phyloP scores from a whole-genome alignment of 2,329 filamentous ascomycete species.

The Didymella pinodella region DNA sequence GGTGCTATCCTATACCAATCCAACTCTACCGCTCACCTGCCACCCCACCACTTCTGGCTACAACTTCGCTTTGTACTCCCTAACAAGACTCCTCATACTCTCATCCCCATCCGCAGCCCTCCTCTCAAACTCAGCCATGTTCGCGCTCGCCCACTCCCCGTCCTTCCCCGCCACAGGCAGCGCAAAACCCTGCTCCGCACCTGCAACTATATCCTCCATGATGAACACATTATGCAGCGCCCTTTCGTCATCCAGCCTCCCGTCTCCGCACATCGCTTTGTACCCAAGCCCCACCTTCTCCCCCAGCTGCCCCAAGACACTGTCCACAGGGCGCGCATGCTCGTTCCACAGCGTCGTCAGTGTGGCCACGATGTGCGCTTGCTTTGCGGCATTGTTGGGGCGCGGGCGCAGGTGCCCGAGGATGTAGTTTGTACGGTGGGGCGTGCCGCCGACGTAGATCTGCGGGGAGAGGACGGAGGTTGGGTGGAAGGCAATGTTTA shows the following conservation, averaged over 20 bases:
- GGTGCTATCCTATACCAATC: constrained; percentile 10
- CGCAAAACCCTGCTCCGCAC: constrained; percentile 38
- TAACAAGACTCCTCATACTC: constrained; percentile 30
- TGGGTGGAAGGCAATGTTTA: constrained; percentile 53
- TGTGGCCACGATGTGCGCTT: constrained; percentile 20
- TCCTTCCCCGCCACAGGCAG: constrained; percentile 36
- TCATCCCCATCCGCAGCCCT: constrained; percentile 33
- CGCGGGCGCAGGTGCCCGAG: constrained; percentile 34
- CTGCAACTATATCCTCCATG: constrained; percentile 37
- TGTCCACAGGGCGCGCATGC: neutral
- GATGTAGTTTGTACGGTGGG: constrained; percentile 31
- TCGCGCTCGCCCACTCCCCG: constrained; percentile 32
- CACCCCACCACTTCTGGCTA: neutral
- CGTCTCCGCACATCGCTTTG: constrained; percentile 7
- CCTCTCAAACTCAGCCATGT: constrained; percentile 34
- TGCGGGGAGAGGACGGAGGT: neutral
- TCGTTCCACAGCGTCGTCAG: constrained; percentile 34
- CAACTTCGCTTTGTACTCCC: constrained; percentile 19
- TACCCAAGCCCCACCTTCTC: neutral
- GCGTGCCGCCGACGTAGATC: constrained; percentile 13
- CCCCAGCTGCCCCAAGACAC: neutral
- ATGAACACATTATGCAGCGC: constrained; percentile 40
- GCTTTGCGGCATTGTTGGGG: constrained; percentile 18
- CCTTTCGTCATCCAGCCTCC: constrained; percentile 24
- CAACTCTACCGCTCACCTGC: neutral